A percentile compares a stretch with the other conserved stretches of the same genome.
Conservation (phyloP, 1,139 yeast species). For the Suzukiozyma palmioleophila region DNA sequence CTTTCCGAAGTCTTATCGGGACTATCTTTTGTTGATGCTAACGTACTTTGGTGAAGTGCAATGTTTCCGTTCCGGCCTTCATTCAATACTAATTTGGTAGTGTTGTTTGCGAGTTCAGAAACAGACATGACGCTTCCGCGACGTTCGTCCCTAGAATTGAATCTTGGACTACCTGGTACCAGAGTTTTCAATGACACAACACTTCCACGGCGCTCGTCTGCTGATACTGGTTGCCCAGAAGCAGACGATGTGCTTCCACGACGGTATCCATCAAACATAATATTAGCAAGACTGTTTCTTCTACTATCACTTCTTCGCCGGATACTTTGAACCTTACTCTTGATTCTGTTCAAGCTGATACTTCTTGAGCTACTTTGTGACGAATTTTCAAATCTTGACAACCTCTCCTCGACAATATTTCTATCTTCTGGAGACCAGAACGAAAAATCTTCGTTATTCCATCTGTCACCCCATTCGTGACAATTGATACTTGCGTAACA, state of each 20-base stretch:
- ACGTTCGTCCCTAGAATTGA: not conserved
- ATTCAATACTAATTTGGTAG: not conserved
- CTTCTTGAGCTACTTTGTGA: not conserved
- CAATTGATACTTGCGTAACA: constrained; percentile 69
- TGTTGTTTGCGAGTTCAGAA: not conserved
- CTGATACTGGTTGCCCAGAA: not conserved
- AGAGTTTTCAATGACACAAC: not conserved
- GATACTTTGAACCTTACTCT: constrained; percentile 1
- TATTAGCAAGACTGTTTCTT: constrained; percentile 1
- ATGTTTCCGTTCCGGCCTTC: not conserved
- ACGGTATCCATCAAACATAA: not conserved
- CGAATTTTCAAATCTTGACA: constrained; percentile 1
- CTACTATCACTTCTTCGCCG: not conserved
- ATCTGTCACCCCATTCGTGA: constrained; percentile 81
- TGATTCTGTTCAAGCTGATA: constrained; percentile 2
- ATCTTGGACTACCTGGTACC: constrained; percentile 1
- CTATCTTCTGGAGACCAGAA: constrained; percentile 74
- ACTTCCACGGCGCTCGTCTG: constrained; percentile 1
- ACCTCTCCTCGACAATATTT: constrained; percentile 9
- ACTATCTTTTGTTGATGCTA: not conserved
- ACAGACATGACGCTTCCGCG: not conserved
- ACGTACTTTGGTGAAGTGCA: not conserved
- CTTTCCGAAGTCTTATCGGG: constrained; percentile 5
- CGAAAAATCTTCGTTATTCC: constrained; percentile 93
- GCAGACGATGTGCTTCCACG: constrained; percentile 1